These are phyloP conservation scores for Saxophila tyrrhenica DNA, from an alignment of 495 filamentous ascomycete species.

Conservation along the genomic window DNA sequence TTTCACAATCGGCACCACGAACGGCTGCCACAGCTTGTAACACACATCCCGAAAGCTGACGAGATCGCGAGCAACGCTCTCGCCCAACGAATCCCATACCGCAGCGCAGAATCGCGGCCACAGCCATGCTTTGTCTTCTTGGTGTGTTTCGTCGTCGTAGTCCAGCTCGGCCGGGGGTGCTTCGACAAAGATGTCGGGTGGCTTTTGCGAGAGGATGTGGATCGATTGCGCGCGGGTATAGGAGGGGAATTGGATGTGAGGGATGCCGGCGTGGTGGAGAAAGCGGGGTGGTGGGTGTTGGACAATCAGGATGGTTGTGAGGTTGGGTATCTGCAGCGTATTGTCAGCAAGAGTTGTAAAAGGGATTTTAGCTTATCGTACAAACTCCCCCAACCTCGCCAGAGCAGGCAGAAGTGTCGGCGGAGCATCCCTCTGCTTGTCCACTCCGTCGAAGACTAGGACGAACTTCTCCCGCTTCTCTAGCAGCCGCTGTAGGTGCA, in stretches of 20 bases:
- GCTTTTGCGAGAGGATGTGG: conserved; percentile 49
- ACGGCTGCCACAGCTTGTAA: conserved; percentile 54
- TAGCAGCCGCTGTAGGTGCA: conserved; percentile 49
- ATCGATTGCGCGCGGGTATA: conserved; percentile 75
- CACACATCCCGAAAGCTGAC: conserved; percentile 47
- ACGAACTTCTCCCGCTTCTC: conserved; percentile 49
- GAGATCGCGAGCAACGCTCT: conserved; percentile 53
- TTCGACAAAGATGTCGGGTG: conserved; percentile 35
- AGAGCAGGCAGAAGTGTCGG: conserved; percentile 74
- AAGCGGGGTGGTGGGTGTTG: conserved; percentile 59
- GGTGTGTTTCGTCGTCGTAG: conserved; percentile 42
- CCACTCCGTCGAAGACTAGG: conserved; percentile 83
- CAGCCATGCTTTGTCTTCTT: conserved; percentile 39
- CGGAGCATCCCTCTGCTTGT: conserved; percentile 69
- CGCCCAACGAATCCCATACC: conserved; percentile 61
- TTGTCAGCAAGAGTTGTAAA: background rate
- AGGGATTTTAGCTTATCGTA: conserved; percentile 22
- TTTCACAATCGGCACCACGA: conserved; percentile 52
- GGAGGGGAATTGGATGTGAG: conserved; percentile 72
- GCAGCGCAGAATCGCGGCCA: conserved; percentile 69
- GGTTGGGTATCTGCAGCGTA: conserved; percentile 55
- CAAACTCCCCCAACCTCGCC: conserved; percentile 64
- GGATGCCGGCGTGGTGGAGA: conserved; percentile 58
- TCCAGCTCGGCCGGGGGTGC: conserved; percentile 30
- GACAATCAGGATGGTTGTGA: conserved; percentile 69